Evolutionary conservation across 2,329 filamentous ascomycete species (phyloP), one percentile per base, ranked within the genome.

Genomic region (Cryoendolithus antarcticus): DNA sequence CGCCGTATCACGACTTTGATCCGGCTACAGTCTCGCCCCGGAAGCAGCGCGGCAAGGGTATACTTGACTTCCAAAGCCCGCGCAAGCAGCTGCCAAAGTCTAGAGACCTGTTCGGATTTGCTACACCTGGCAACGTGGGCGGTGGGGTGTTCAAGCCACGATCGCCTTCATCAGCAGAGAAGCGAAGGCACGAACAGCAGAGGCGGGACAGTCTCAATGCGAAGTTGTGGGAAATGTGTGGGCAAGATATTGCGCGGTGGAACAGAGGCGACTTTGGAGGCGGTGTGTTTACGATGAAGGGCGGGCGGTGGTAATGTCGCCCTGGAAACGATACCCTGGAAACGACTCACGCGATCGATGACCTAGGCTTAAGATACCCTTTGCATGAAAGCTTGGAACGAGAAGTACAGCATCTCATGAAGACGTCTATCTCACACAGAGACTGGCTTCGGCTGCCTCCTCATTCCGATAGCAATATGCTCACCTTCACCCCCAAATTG

Each of bases 221-320:
- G 24, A 27, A 27, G 24, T 8, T 60, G 4, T 60, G 57, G 57
- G 41, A 47, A 30, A 39, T 50, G 24, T 58, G 56, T 38, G 55
- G 54, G 30, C 35, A 42, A 9, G 53, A 60, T 47, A 45, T 60
- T 7, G 41, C 37, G 40, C 42, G 51, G 33, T 60, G 56, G 56
- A 60, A 59, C 42, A 44, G 50, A 7, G 56, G 57, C 2, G 57
- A 60, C 30, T 60, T 60, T 44, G 56, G 51, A 12, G 53, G 47
- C 1, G 42, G 46, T 32, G 40, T 44, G 9, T 53, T 57, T 34
- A 39, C 34, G 30, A 48, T 44, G 39, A 57, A 53, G 42, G 56
- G 51, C 6, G 46, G 40, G 12, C 48, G 56, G 36, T 59, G 56
- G 56, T 59, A 34, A 42, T 34, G 10, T 30, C 30, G 35, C 24